Evolutionary conservation across 2,329 filamentous ascomycete species (phyloP).

Genomic region (Zymoseptoria tritici): DNA sequence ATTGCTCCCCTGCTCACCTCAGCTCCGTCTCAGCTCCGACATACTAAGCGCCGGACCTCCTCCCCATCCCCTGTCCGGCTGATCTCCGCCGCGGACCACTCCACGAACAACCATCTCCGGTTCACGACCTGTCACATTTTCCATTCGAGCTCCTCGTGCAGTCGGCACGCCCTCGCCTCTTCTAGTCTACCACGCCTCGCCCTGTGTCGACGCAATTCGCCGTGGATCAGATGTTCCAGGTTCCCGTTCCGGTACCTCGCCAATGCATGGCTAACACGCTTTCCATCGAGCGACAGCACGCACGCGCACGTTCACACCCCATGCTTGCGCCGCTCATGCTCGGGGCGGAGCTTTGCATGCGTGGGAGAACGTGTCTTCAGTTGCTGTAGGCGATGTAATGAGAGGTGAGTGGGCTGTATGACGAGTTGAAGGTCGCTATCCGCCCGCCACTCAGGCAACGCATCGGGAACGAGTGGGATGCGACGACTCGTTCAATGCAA

Average conservation of each 20-base stretch:
- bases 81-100: neutral
- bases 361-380: neutral
- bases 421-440: neutral
- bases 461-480: neutral
- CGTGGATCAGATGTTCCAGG: neutral
- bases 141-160: neutral
- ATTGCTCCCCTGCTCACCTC: neutral
- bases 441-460: neutral
- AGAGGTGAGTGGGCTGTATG: neutral
- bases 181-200: neutral
- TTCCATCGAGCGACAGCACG: neutral
- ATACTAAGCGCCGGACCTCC: neutral
- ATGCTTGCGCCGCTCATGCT: neutral
- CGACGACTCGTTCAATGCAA: neutral
- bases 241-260: neutral
- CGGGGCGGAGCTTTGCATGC: neutral
- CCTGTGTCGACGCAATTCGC: neutral
- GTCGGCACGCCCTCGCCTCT: neutral
- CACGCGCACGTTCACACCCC: neutral
- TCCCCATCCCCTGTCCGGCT: neutral
- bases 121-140: constrained; percentile 1
- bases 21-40: neutral
- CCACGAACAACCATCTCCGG: neutral
- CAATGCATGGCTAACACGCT: neutral
- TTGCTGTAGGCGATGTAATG: neutral